These are phyloP conservation scores for Anastatica hierochuntica DNA, from an alignment of 345 rosid species.

Conservation along the genomic window DNA sequence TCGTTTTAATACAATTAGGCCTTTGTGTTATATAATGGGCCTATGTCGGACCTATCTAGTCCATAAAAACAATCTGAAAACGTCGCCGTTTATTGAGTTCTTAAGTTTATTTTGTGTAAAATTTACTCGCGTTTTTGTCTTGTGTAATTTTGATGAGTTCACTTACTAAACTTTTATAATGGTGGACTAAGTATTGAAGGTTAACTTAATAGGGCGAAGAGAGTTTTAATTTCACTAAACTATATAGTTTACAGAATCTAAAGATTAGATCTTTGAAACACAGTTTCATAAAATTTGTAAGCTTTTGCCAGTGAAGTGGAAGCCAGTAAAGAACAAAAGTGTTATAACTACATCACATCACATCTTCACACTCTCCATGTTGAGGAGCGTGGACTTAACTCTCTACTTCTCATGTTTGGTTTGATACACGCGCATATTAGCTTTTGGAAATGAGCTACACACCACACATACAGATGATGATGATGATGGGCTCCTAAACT, in stretches of 20 bases:
- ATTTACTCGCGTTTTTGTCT: too few species aligned
- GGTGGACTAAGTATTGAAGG: too few species aligned
- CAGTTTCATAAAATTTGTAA: slow-evolving; percentile 3
- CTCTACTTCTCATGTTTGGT: slow-evolving; percentile 10
- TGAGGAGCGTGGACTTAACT: neutral
- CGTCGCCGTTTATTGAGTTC: slow-evolving; percentile 6
- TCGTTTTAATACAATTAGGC: neutral
- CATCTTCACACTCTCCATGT: too few species aligned
- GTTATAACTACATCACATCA: slow-evolving; percentile 17
- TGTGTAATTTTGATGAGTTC: too few species aligned
- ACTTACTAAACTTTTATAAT: too few species aligned
- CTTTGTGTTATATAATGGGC: too few species aligned
- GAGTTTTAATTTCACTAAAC: neutral
- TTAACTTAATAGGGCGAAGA: too few species aligned
- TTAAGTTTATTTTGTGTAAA: too few species aligned
- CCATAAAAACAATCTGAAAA: too few species aligned
- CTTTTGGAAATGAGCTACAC: neutral
- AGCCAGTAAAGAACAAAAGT: slow-evolving; percentile 11
- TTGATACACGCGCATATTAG: slow-evolving; percentile 13
- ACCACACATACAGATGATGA: neutral
- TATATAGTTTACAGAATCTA: slow-evolving; percentile 5
- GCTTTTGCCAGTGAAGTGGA: slow-evolving; percentile 19
- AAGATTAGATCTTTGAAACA: neutral
- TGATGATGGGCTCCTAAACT: too few species aligned
- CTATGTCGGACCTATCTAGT: neutral